These are phyloP conservation scores for Coccomyxa subellipsoidea DNA, from an alignment of 163 green algal species.

Conservation along the genomic window DNA sequence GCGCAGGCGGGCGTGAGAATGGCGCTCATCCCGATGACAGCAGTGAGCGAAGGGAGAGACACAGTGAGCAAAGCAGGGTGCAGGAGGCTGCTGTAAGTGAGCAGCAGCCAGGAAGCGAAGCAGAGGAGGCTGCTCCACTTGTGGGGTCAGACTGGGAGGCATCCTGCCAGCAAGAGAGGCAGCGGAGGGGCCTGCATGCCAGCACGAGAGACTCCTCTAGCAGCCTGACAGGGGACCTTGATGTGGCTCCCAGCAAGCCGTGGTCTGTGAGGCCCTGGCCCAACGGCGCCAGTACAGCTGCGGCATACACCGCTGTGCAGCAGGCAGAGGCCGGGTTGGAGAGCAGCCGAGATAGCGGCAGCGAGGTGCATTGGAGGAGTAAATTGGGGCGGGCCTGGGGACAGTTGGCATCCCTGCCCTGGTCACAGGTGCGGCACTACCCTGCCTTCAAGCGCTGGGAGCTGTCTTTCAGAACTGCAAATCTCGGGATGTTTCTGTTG, in stretches of 20 bases:
- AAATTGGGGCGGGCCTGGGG: not conserved
- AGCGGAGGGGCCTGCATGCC: not conserved
- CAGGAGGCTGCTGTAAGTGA: not conserved
- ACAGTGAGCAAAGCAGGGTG: not conserved
- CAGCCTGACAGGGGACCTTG: not conserved
- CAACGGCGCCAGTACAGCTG: not conserved
- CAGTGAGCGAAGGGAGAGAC: too few relatives aligned
- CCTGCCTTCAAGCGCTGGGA: too few relatives aligned
- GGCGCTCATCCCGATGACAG: not conserved
- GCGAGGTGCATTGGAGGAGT: not conserved
- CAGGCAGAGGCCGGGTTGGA: not conserved
- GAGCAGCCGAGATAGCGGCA: not conserved
- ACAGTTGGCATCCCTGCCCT: not conserved
- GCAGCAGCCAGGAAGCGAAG: not conserved
- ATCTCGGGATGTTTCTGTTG: too few relatives aligned
- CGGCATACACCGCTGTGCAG: not conserved
- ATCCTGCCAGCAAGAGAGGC: not conserved
- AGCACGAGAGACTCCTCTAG: not conserved
- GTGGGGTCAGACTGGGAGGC: not conserved
- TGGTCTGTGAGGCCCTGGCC: not conserved
- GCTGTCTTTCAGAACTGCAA: too few relatives aligned
- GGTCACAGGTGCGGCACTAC: not conserved
- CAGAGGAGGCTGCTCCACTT: not conserved
- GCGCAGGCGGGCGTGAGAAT: not conserved
- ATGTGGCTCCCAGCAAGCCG: not conserved